Evolutionary conservation across 2,329 filamentous ascomycete genomes (phyloP).

Genomic region (Leptographium wingfieldii): DNA sequence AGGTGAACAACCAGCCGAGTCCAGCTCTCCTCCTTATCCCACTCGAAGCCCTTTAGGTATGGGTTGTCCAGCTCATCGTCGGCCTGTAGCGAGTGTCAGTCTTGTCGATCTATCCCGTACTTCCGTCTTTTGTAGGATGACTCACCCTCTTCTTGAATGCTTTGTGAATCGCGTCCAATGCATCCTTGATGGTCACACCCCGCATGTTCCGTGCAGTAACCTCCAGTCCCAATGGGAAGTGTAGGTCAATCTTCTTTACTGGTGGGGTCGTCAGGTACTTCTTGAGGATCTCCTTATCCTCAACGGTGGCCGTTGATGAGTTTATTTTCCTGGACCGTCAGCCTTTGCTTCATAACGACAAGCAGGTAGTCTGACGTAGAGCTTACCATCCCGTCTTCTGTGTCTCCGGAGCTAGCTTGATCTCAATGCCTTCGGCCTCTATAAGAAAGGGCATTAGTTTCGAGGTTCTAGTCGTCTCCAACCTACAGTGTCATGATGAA

Average conservation of each 20-base stretch:
- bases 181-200: constrained; percentile 95
- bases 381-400: constrained; percentile 79
- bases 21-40: constrained; percentile 89
- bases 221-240: constrained; percentile 78
- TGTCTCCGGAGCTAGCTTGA: constrained; percentile 68
- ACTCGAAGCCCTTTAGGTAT: constrained; percentile 89
- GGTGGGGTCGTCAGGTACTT: constrained; percentile 67
- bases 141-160: constrained; percentile 90
- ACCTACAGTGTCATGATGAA: no score
- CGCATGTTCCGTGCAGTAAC: constrained; percentile 84
- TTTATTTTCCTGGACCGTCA: constrained; percentile 69
- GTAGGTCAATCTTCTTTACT: constrained; percentile 87
- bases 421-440: constrained; percentile 63
- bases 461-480: no score
- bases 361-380: not conserved
- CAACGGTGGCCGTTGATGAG: constrained; percentile 62
- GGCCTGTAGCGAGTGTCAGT: constrained; percentile 36
- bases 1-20: constrained; percentile 79
- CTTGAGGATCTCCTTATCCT: constrained; percentile 76
- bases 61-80: constrained; percentile 85
- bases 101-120: no score
- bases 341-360: not conserved
- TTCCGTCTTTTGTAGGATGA: constrained; percentile 4
- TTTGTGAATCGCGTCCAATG: constrained; percentile 89
- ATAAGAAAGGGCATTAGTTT: constrained; percentile 5